Conservation (phyloP, 306 rosid genomes). For the Malus sylvestris region DNA sequence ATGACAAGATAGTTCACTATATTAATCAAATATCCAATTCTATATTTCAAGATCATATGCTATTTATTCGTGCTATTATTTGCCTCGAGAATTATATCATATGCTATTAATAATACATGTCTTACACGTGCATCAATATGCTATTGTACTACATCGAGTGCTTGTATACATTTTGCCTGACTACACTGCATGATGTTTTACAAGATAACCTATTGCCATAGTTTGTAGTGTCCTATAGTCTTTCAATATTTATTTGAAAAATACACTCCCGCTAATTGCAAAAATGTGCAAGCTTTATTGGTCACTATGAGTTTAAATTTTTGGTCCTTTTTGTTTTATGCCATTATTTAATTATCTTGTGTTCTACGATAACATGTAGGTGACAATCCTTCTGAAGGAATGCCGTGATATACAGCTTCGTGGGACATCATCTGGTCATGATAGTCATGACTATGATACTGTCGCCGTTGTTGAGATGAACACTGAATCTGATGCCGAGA, state of each 20-base stretch:
- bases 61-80: neutral
- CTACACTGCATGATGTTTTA: neutral
- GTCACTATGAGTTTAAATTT: neutral
- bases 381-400: constrained; percentile 84
- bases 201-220: neutral
- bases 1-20: neutral
- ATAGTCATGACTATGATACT: constrained; percentile 23
- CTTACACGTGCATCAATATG: neutral
- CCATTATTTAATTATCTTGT: neutral
- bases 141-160: neutral
- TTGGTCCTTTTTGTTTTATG: neutral
- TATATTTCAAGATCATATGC: neutral
- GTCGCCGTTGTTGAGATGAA: constrained; percentile 24
- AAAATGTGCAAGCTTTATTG: neutral
- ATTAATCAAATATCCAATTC: neutral
- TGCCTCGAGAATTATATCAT: neutral
- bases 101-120: neutral
- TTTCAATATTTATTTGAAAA: neutral
- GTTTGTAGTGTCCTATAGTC: neutral
- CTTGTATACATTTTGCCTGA: neutral
- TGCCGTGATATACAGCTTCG: constrained; percentile 94
- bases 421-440: constrained; percentile 52
- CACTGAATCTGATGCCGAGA: constrained; percentile 53
- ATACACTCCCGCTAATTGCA: neutral
- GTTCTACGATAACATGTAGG: constrained; percentile 34